A percentile compares a stretch with the other conserved stretches of the same genome.
Conservation (phyloP, 257 asterid species). For the Buddleja alternifolia region DNA sequence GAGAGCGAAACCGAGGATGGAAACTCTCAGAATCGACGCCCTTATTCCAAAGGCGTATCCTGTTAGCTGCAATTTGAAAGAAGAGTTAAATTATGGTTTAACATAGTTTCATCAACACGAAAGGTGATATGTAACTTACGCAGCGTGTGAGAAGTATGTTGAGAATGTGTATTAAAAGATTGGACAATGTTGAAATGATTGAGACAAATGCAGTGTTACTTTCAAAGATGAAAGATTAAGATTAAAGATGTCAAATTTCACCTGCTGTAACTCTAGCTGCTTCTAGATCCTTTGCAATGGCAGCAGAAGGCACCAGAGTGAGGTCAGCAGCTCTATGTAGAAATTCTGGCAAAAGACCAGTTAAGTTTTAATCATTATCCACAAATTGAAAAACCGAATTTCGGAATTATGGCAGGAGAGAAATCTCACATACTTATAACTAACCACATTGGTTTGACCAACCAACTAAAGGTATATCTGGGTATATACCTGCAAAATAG, state of each 20-base stretch:
- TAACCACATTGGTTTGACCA: conserved; percentile 95
- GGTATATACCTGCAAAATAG: conserved; percentile 81
- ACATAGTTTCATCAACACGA: neutral
- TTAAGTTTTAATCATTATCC: conserved; percentile 15
- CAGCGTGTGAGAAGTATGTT: too few species aligned
- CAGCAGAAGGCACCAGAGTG: conserved; percentile 93
- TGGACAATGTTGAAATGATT: neutral
- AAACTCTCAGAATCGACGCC: conserved; percentile 97
- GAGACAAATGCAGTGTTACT: neutral
- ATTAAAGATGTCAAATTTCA: conserved; percentile 32
- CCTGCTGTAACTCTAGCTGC: conserved; percentile 87
- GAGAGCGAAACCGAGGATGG: conserved; percentile 67
- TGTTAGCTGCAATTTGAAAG: conserved; percentile 51
- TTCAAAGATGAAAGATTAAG: neutral
- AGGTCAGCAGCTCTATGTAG: conserved; percentile 97
- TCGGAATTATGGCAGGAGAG: neutral
- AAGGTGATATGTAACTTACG: too few species aligned
- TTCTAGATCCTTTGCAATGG: conserved; percentile 85
- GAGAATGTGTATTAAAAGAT: too few species aligned
- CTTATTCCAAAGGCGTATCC: conserved; percentile 93
- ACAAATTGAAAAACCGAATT: conserved; percentile 12
- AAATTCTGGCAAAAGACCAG: conserved; percentile 60
- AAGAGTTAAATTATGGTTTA: neutral
- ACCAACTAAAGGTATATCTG: conserved; percentile 94
- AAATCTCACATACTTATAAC: conserved; percentile 65